A percentile compares a stretch with the other conserved stretches of the same genome.
Evolutionary conservation across 2,329 filamentous ascomycete genomes (phyloP).

Genomic region (Botrytis squamosa): DNA sequence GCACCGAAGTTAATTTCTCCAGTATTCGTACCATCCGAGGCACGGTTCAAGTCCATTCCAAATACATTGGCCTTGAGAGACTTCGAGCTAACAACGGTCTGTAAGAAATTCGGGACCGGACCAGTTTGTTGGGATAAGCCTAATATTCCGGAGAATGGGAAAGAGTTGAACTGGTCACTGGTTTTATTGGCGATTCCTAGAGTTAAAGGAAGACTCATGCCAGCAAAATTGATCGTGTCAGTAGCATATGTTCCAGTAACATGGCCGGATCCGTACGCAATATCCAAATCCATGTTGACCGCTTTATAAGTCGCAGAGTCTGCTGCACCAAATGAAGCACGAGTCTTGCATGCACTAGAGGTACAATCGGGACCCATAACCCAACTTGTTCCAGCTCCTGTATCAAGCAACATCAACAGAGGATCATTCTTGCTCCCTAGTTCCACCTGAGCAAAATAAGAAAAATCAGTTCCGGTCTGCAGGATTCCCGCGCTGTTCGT

Average conservation of each 20-base stretch:
- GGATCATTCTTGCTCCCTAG: conserved; percentile 55
- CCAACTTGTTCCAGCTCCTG: conserved; percentile 74
- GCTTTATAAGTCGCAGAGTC: conserved; percentile 64
- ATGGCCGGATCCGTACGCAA: conserved; percentile 75
- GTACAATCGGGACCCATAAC: conserved; percentile 72
- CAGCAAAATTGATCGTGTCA: conserved; percentile 67
- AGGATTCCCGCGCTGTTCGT: conserved; percentile 54
- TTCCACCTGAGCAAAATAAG: conserved; percentile 59
- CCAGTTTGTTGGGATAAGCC: conserved; percentile 65
- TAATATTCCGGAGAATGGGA: conserved; percentile 85
- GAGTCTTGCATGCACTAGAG: conserved; percentile 63
- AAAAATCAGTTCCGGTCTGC: conserved; percentile 65
- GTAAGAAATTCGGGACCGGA: conserved; percentile 64
- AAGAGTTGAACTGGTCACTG: conserved; percentile 71
- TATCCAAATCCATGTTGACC: conserved; percentile 55
- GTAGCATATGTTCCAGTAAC: conserved; percentile 65
- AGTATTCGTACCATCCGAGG: conserved; percentile 62
- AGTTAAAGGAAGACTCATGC: conserved; percentile 59
- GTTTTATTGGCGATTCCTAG: conserved; percentile 73
- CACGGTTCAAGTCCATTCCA: conserved; percentile 68
- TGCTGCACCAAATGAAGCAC: conserved; percentile 65
- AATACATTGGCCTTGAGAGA: conserved; percentile 66
- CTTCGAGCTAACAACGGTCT: conserved; percentile 56
- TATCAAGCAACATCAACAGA: conserved; percentile 64
- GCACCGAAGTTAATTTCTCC: conserved; percentile 78